Base-by-base conservation (phyloP, 257 asterid species). In the Solanum piurae region DNA sequence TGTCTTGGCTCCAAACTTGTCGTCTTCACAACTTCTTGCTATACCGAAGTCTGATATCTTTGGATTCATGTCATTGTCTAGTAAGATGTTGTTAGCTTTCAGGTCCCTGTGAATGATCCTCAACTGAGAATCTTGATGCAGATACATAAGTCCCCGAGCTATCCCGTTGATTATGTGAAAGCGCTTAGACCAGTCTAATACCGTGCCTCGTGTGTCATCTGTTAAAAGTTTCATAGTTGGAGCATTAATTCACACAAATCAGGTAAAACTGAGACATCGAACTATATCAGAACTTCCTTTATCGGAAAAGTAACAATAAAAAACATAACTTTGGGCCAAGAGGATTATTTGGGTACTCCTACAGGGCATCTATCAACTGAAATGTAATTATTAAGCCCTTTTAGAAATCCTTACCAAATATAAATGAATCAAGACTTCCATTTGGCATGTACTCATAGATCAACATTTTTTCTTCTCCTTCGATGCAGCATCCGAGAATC, bases 81-180 rank as follows among this genome's bases (percentile, higher is more conserved):
- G 83, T 83, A 90, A 74, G 86, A 90, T 73, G 20, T 90, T 90
- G 90, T 89, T 90, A 60, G 86, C 91, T 87, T 89, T 89, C 49
- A 89, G 91, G 88, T 89, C 91, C 21, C 91, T 76, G 84, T 89
- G 92, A 84, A 90, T 88, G n/a, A 90, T 90, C 74, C 92, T 62
- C 25, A 90, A 86, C 77, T 86, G 92, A 25, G 92, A 90, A 88
- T 90, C 92, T 88, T 90, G 92, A 90, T 90, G 92, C 72, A 90
- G 90, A 82, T 90, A 90, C 90, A 88, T 72, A 38, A 90, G 89
- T 5, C 90, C 92, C 68, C 92, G 90, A 46, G 92, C 90, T 62
- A 90, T 88, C n/a, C 92, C 92, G 18, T 90, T 90, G 16, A 90
- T 90, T 27, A 90, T 77, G 87, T 86, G 68, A 87, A 90, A 86